These are phyloP conservation scores for Fusarium sp. DNA, from an alignment of 2,329 filamentous ascomycete species.

Conservation along the genomic window DNA sequence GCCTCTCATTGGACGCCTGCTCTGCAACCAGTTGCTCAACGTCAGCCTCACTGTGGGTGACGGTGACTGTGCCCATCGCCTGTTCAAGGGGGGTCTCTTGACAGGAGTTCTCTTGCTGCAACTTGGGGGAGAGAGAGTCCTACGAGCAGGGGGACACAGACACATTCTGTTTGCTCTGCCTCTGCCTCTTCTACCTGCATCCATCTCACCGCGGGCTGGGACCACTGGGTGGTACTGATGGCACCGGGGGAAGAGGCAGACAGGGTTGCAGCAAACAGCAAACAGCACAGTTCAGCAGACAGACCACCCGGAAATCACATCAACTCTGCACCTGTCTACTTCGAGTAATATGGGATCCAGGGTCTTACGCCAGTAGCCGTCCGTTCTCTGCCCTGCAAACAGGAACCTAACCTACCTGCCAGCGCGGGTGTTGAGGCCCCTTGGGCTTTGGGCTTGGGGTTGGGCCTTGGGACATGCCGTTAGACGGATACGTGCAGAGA, in stretches of 20 bases:
- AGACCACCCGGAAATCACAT: conserved; percentile 24
- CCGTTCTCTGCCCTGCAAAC: conserved; percentile 21
- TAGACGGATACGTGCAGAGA: conserved; percentile 41
- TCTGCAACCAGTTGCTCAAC: conserved; percentile 38
- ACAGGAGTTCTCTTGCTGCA: conserved; percentile 7
- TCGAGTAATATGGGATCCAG: conserved; percentile 41
- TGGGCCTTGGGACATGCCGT: conserved; percentile 25
- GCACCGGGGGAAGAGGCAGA: conserved; percentile 13
- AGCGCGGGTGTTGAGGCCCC: conserved; percentile 43
- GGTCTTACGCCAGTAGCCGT: conserved; percentile 34
- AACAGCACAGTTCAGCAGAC: conserved; percentile 3
- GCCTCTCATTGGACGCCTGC: conserved; percentile 44
- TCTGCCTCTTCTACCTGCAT: background rate
- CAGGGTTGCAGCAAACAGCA: conserved; percentile 36
- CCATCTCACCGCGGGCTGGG: conserved; percentile 40
- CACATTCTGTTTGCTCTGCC: conserved; percentile 23
- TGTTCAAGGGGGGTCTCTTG: conserved; percentile 40
- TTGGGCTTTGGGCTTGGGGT: conserved; percentile 6
- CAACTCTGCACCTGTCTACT: conserved; percentile 46
- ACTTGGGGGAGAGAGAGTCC: conserved; percentile 1
- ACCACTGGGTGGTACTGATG: conserved; percentile 44
- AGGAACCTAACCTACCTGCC: conserved; percentile 26
- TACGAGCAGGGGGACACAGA: conserved; percentile 32
- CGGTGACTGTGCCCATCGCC: conserved; percentile 28
- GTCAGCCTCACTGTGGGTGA: conserved; percentile 47